phyloP scores from a whole-genome alignment of 345 rosid species.

The Eucalyptus cloeziana region DNA sequence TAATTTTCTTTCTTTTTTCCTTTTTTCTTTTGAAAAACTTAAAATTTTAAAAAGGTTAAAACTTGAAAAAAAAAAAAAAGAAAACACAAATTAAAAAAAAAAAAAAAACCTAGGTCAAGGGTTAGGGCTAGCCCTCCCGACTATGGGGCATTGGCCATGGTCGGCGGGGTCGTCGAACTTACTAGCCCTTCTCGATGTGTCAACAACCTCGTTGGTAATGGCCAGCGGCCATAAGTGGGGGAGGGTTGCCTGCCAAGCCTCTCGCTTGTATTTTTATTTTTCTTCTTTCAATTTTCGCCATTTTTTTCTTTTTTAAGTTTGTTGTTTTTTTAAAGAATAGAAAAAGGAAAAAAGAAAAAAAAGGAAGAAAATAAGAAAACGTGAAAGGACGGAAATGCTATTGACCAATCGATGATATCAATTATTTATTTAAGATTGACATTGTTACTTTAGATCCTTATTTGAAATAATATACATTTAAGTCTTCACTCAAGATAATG shows the following conservation, averaged over 20 bases:
- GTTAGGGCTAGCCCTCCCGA: no score
- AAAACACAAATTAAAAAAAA: no score
- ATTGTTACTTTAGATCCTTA: rapidly evolving
- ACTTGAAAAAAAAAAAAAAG: no score
- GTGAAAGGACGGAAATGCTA: background rate
- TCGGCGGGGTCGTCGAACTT: rapidly evolving
- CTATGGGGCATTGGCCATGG: background rate
- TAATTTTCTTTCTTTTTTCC: no score
- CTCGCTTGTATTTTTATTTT: background rate
- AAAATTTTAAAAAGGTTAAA: no score
- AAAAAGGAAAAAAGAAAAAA: no score
- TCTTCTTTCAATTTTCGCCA: background rate
- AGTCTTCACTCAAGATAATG: rapidly evolving
- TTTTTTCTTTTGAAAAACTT: no score
- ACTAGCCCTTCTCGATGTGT: rapidly evolving
- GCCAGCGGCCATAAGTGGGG: rapidly evolving
- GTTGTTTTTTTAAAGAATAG: no score
- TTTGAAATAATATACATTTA: no score
- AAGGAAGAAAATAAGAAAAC: no score
- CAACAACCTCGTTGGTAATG: rapidly evolving
- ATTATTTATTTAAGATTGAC: rapidly evolving
- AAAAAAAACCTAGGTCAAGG: no score
- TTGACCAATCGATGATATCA: rapidly evolving
- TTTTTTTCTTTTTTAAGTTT: background rate
- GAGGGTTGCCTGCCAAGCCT: no score